Percentiles rank a stretch among this genome's conserved stretches.
phyloP scores from a whole-genome alignment of 208 protist genomes.

The Herpetomonas muscarum region DNA sequence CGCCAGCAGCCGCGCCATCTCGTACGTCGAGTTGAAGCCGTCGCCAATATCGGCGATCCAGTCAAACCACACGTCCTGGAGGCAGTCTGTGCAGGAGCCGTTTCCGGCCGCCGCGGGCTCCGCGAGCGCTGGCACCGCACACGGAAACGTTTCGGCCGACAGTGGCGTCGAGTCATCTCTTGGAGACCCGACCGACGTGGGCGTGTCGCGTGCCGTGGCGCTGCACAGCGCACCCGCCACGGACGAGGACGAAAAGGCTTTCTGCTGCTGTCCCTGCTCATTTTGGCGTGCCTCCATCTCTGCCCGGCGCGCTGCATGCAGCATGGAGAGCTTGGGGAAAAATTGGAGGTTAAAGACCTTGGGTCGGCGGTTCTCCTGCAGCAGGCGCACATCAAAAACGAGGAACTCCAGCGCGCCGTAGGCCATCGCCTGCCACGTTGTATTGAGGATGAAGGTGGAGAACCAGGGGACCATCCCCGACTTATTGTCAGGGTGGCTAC shows the following conservation, averaged over 20 bases:
- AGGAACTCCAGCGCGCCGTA: conserved; percentile 56
- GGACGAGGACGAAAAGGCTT: no score
- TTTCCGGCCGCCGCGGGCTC: neutral
- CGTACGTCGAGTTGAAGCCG: conserved; percentile 86
- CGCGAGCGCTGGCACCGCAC: neutral
- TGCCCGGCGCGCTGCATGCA: neutral
- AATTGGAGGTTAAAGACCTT: conserved; percentile 1
- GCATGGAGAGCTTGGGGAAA: neutral
- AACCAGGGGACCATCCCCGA: conserved; percentile 84
- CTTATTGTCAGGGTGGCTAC: conserved; percentile 47
- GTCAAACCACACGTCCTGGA: conserved; percentile 75
- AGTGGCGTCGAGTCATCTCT: no score
- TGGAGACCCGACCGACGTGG: no score
- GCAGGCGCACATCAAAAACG: conserved; percentile 64
- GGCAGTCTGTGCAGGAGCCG: neutral
- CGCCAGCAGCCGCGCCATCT: conserved; percentile 68
- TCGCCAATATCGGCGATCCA: conserved; percentile 84
- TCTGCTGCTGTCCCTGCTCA: conserved; percentile 1
- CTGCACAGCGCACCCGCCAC: no score
- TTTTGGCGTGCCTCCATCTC: neutral
- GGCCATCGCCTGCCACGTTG: conserved; percentile 49
- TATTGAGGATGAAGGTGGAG: conserved; percentile 68
- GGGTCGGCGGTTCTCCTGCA: conserved; percentile 17
- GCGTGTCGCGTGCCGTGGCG: no score
- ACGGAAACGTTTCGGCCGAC: no score